Percentiles rank a stretch among this genome's conserved stretches.
Evolutionary conservation across 177 flowering plant genomes (phyloP).

Genomic region (Vitis hybrid): DNA sequence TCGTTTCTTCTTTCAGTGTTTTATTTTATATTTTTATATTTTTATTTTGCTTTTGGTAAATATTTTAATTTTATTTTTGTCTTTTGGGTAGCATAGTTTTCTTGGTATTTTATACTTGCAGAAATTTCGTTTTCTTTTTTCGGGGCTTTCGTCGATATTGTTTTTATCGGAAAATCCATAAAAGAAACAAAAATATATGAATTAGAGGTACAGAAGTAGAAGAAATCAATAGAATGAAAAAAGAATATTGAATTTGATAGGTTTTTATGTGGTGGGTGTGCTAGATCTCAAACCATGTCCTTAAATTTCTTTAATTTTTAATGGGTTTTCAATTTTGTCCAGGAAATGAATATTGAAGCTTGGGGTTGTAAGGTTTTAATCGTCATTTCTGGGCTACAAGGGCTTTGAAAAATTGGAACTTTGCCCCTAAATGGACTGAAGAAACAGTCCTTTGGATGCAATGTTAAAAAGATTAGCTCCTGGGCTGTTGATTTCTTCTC

Average conservation of each 20-base stretch:
- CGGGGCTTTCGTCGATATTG: neutral
- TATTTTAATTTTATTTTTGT: neutral
- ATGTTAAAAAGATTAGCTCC: slow-evolving; percentile 56
- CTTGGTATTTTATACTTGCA: neutral
- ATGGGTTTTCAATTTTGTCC: slow-evolving; percentile 10
- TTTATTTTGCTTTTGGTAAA: too few relatives aligned
- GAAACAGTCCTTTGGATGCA: slow-evolving; percentile 33
- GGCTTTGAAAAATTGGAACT: slow-evolving; percentile 4
- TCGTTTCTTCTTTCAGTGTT: slow-evolving; percentile 8
- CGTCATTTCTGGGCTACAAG: too few relatives aligned
- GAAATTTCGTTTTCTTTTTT: slow-evolving; percentile 16
- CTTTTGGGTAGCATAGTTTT: slow-evolving; percentile 6
- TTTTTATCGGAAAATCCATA: neutral
- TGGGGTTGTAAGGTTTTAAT: neutral
- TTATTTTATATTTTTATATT: neutral
- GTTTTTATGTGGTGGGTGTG: neutral
- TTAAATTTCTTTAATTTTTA: slow-evolving; percentile 1
- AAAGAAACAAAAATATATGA: neutral
- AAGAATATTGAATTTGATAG: neutral
- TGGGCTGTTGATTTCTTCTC: slow-evolving; percentile 39
- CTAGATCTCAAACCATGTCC: slow-evolving; percentile 14
- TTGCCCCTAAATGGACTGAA: slow-evolving; percentile 32
- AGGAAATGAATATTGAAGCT: slow-evolving; percentile 18
- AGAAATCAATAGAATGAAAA: neutral
- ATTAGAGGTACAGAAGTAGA: neutral